Base-by-base conservation (phyloP, 2,329 filamentous ascomycete species). In the Cercospora zeina region DNA sequence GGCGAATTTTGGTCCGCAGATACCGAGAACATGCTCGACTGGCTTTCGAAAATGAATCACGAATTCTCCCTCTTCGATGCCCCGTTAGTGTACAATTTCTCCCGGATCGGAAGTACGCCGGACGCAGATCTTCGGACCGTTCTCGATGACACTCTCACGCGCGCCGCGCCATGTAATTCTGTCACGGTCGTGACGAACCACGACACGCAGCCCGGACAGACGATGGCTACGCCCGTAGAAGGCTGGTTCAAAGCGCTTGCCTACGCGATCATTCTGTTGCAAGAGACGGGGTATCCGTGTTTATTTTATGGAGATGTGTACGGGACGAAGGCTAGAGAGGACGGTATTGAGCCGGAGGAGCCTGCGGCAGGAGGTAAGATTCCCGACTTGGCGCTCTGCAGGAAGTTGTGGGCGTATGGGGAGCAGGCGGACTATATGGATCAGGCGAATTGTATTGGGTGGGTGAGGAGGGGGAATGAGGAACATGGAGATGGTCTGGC, bases 211-310 rank as follows among this genome's bases (percentile, higher is more conserved):
- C 78, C 82, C 30, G 84, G 85, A 30, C 86, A 88, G 72, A 83
- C 84, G 1, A 78, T 88, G 53, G 85, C 84, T 68, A 84, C 85
- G 0, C 82, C 82, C 1, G 83, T 91, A 24, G 82, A 85, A 64
- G 80, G 81, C 34, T 88, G 84, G 78, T 90, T 91, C 80, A 89
- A 89, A 73, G 84, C 87, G 0, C 79, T 90, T 14, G 88, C 88
- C 2, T 90, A 91, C 73, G 77, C 87, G 0, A 78, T 90, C 21
- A 89, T 90, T 61, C 82, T 91, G 2, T 83, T 90, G 27, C 83
- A 86, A 21, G 76, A 80, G 54, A 77, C 83, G 30, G 87, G 86
- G 16, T 82, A 86, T 39, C 87, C 87, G 0, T 89, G 85, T 67
- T 76, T 89, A 42, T 90, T 90, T 73, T 89, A 86, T 68, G 56